Base-by-base conservation (phyloP, 106 monocot species). In the Narthecium ossifragum region DNA sequence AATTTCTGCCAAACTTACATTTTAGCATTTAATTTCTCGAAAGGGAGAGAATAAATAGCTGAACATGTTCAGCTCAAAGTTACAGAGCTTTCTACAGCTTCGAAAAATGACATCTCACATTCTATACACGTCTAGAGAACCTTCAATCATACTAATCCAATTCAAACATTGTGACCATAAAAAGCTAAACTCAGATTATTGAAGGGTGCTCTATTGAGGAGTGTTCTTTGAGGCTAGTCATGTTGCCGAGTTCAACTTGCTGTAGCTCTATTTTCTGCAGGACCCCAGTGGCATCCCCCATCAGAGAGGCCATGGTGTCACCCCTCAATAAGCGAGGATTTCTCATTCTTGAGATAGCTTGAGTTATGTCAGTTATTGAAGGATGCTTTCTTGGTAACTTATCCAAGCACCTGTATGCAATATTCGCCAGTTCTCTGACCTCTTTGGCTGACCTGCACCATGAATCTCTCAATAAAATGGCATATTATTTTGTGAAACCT, bases 381-480 rank as follows among this genome's bases (percentile, higher is more conserved):
- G 94, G 94, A 8, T 90, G 86, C 24, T 64, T 86, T 33, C 68
- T 78, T 1, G 94, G 90, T 2, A 57, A 84, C 52, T 78, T 84
- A 69, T 87, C 68, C 34, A 98, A 63, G 47, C 90, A 90, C 54
- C 59, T 74, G 66, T 90, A 61, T 24, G 84, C 90, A 37, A 87
- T 51, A 23, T 86, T 73, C 6, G 90, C 96, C 25, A 98, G 80
- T 20, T 59, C 62, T 54, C 61, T 47, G 12, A 90, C 76, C 66
- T 84, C 86, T 40, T 68, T 60, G 0, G 73, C 45, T 73, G 73
- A 46, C 73, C 73, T 73, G 73, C 59, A 53, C 7, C 8, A 55
- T 40, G 30, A 67, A 56, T 66, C 10, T 27, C 1, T 38, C 12
- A 3, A 11, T 39, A 26, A 59, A 34, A 20, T 4, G 14, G 9